Base-by-base conservation (phyloP, 305 asterid species). In the Coffea humblotiana region DNA sequence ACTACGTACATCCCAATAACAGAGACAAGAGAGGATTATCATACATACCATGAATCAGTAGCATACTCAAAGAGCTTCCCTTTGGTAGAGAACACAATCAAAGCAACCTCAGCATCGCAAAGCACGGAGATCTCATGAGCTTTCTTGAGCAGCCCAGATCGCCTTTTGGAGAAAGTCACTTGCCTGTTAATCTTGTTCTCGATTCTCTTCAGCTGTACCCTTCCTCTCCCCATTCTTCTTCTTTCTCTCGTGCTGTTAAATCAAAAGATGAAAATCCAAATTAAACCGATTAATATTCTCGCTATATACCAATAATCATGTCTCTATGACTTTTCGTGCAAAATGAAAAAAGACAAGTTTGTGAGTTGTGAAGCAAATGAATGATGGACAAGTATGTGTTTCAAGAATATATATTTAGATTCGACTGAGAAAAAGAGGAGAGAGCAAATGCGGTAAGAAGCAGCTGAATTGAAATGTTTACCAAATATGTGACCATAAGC, bases 51-150 rank as follows among this genome's bases (percentile, higher is more conserved):
- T 10, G 96, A 87, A 75, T 91, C 90, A 8, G 93, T 83, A 13
- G 96, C 85, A 25, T 91, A 91, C 76, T 91, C 88, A n/a, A 82
- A 88, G 60, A 91, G 89, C 73, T 91, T 91, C 4, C 96, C 96
- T 81, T 90, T 91, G 29, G 88, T 78, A 0, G 94, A 91, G 78
- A 91, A 91, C 72, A 91, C 86, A 47, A 91, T 90, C 80, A 89
- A 71, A 25, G 91, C 96, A 25, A 91, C 91, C 66, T 91, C 91
- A 1, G 93, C 92, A 60, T 91, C 96, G 29, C 96, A 91, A 16
- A 91, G 94, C 23, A 91, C 90, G 15, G 96, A 90, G 76, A 91
- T 91, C 88, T 91, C 96, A 15, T 85, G 84, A 56, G 96, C 96
- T 85, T 90, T 91, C 90, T 91, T 91, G 18, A 88, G 72, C 78